Evolutionary conservation across 2,329 filamentous ascomycete species (phyloP), one percentile per base, ranked within the genome.

Genomic region (Phoma sp.): DNA sequence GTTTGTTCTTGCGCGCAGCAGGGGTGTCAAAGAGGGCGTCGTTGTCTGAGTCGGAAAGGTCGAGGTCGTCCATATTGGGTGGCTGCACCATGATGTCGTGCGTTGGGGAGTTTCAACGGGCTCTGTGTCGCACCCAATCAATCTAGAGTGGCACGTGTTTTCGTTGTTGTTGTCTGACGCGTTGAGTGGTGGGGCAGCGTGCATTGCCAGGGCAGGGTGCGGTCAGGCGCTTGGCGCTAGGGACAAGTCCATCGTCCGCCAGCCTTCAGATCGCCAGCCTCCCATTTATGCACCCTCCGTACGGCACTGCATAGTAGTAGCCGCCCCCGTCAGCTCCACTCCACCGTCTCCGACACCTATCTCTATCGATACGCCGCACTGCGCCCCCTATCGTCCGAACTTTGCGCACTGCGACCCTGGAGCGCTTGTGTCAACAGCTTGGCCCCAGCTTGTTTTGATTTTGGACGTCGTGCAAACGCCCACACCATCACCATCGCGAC

Each of bases 21-120:
- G 83, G 85, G 46, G 83, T 73, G 61, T 75, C 80, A 72, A 86
- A 86, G 39, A 86, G 77, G 53, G 82, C 81, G 60, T 84, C 82
- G 13, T 79, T 78, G 56, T 83, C 78, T 23, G 82, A 82, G 55
- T 86, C 82, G 29, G 81, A 83, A 30, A 84, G 74, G 52, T 77
- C 75, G 18, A 82, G 75, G 56, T 77, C 78, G 50, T 82, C 79
- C 65, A 84, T 78, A 61, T 82, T 77, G 53, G 81, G 79, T 36
- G 76, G 59, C 43, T 67, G 61, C 67, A 70, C 72, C 24, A 22
- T 58, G 47, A 25, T 52, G 37, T 18, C 14, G 40, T 41, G 49
- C 24, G n/a, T 14, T 22, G 33, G 24, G 4, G 22, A 30, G 24
- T 40, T 43, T 42, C 46, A 38, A 30, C 11, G n/a, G 23, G n/a